These are phyloP conservation scores for Monilinia fructigena DNA, from an alignment of 2,329 filamentous ascomycete species.

Conservation along the genomic window DNA sequence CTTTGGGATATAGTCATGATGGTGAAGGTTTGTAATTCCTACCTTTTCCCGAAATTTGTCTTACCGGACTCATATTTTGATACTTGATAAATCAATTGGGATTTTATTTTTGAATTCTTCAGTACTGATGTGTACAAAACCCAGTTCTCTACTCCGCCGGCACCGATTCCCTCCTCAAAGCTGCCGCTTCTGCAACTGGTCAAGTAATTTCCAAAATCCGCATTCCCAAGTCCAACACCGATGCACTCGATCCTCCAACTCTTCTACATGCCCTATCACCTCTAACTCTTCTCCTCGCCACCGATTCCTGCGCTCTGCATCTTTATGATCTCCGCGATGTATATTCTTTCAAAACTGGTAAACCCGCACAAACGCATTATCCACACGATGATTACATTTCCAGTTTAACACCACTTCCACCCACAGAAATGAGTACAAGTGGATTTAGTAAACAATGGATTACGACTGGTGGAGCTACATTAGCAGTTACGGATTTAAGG, in stretches of 20 bases:
- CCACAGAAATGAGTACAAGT: conserved; percentile 76
- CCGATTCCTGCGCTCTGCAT: conserved; percentile 86
- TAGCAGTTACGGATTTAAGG: conserved; percentile 85
- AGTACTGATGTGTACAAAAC: not conserved
- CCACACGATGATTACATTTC: conserved; percentile 94
- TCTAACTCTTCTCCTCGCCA: conserved; percentile 82
- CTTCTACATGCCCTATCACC: conserved; percentile 82
- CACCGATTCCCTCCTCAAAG: conserved; percentile 57
- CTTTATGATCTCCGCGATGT: conserved; percentile 76
- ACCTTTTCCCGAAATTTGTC: not conserved
- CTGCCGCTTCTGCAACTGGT: conserved; percentile 58
- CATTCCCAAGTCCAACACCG: conserved; percentile 54
- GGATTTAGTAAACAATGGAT: conserved; percentile 94
- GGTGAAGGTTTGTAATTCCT: conserved; percentile 61
- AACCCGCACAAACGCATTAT: conserved; percentile 74
- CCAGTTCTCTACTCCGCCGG: conserved; percentile 61
- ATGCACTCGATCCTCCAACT: conserved; percentile 66
- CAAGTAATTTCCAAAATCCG: conserved; percentile 78
- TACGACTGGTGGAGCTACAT: conserved; percentile 85
- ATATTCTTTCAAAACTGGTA: conserved; percentile 53
- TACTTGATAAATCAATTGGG: not conserved
- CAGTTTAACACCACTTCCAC: conserved; percentile 78
- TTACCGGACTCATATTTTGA: not conserved
- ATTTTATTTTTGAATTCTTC: conserved; percentile 18
- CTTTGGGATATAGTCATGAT: conserved; percentile 74